Conservation (phyloP, 106 monocot genomes). For the Narthecium ossifragum region DNA sequence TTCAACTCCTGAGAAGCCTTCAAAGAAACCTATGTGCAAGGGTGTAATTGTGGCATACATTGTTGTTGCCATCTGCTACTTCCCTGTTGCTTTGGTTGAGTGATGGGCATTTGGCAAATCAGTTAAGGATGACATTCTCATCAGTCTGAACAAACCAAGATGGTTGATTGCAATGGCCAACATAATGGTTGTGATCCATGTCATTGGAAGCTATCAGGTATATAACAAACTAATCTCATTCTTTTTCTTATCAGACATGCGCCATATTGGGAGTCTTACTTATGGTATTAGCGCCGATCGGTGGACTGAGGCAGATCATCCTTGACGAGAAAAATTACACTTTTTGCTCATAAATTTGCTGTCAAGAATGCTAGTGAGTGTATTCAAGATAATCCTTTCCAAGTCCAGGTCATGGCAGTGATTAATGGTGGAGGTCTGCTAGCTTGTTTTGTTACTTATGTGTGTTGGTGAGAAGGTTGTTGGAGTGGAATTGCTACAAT, state of each 20-base stretch:
- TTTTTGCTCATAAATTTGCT: too few species aligned
- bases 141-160: constrained; percentile 19
- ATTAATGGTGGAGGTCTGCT: too few species aligned
- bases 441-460: too few species aligned
- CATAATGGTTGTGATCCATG: constrained; percentile 47
- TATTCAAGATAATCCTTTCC: too few species aligned
- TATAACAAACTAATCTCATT: neutral
- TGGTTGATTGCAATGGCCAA: constrained; percentile 52
- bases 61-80: constrained; percentile 45
- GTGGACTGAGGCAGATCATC: constrained; percentile 46
- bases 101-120: constrained; percentile 41
- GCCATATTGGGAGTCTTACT: constrained; percentile 38
- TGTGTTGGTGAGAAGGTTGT: too few species aligned
- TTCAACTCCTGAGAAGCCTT: constrained; percentile 42
- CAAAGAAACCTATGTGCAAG: constrained; percentile 52
- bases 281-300: constrained; percentile 47
- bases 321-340: too few species aligned
- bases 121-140: constrained; percentile 30
- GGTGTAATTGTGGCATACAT: constrained; percentile 44
- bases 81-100: constrained; percentile 33
- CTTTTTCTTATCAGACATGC: constrained; percentile 24
- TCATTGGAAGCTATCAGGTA: constrained; percentile 61
- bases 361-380: too few species aligned
- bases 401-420: too few species aligned
- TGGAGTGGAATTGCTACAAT: too few species aligned